phyloP scores from a whole-genome alignment of 2,329 filamentous ascomycete genomes.

The Microdochium trichocladiopsis region DNA sequence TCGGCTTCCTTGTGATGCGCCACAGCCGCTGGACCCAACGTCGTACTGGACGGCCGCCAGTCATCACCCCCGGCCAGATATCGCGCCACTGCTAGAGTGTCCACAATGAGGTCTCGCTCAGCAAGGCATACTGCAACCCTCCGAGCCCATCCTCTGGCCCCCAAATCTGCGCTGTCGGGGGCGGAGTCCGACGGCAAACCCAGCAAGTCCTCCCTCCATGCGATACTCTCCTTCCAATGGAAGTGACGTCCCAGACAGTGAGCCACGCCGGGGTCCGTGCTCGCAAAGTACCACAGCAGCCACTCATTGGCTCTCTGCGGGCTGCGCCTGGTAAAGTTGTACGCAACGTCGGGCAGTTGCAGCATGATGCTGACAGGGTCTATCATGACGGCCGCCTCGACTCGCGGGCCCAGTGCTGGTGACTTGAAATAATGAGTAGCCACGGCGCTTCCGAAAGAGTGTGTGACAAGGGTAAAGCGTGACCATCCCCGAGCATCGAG shows the following conservation, averaged over 20 bases:
- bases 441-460: conserved; percentile 59
- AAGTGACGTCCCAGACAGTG: conserved; percentile 59
- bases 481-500: conserved; percentile 50
- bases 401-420: conserved; percentile 36
- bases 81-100: conserved; percentile 47
- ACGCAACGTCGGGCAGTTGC: conserved; percentile 63
- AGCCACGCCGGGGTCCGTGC: conserved; percentile 59
- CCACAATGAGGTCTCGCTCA: conserved; percentile 57
- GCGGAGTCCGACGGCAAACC: conserved; percentile 8
- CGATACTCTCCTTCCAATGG: conserved; percentile 64
- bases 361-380: conserved; percentile 62
- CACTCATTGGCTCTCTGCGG: conserved; percentile 58
- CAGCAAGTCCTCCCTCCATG: conserved; percentile 61
- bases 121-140: conserved; percentile 50
- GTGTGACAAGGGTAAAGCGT: conserved; percentile 52
- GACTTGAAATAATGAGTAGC: conserved; percentile 54
- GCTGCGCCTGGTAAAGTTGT: conserved; percentile 56
- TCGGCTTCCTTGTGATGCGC: conserved; percentile 4
- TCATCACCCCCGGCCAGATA: conserved; percentile 41
- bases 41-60: conserved; percentile 11
- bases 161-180: conserved; percentile 2
- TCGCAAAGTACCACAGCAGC: conserved; percentile 65
- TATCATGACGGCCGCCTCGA: conserved; percentile 39
- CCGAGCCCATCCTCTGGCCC: neutral
- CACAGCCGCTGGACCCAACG: neutral